phyloP scores from a whole-genome alignment of 2,329 filamentous ascomycete species.

The Sporothrix mexicana region DNA sequence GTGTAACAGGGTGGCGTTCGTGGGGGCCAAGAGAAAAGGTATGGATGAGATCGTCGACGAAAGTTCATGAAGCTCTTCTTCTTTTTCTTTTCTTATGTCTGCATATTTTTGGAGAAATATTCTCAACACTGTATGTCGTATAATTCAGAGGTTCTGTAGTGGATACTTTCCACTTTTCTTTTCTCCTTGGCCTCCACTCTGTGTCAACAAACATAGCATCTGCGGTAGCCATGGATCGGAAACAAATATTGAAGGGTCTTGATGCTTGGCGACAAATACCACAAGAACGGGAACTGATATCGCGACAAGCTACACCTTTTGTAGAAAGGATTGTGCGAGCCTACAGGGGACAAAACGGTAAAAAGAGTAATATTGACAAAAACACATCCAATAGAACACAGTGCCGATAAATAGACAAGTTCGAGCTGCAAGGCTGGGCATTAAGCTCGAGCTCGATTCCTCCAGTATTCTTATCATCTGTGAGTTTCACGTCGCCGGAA shows the following conservation, averaged over 20 bases:
- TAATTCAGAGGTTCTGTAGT: neutral
- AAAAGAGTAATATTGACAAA: neutral
- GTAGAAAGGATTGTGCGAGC: neutral
- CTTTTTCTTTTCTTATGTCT: neutral
- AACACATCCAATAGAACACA: neutral
- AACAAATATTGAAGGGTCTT: neutral
- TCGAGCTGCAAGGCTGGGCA: slow-evolving; percentile 1
- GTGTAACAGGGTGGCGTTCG: slow-evolving; percentile 6
- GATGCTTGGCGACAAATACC: slow-evolving; percentile 4
- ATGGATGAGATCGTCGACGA: neutral
- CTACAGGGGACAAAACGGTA: neutral
- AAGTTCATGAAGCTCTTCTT: neutral
- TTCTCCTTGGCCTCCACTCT: neutral
- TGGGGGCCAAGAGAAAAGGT: neutral
- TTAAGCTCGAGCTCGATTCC: neutral
- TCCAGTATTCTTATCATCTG: neutral
- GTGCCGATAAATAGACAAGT: neutral
- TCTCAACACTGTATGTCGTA: neutral
- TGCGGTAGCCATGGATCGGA: neutral
- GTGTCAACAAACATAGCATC: slow-evolving; percentile 4
- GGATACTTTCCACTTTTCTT: neutral
- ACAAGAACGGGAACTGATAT: neutral
- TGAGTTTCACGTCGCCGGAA: neutral
- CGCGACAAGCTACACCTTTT: neutral
- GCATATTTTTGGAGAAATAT: no score